phyloP scores from a whole-genome alignment of 331 rosid species.

The Malus hybrid region DNA sequence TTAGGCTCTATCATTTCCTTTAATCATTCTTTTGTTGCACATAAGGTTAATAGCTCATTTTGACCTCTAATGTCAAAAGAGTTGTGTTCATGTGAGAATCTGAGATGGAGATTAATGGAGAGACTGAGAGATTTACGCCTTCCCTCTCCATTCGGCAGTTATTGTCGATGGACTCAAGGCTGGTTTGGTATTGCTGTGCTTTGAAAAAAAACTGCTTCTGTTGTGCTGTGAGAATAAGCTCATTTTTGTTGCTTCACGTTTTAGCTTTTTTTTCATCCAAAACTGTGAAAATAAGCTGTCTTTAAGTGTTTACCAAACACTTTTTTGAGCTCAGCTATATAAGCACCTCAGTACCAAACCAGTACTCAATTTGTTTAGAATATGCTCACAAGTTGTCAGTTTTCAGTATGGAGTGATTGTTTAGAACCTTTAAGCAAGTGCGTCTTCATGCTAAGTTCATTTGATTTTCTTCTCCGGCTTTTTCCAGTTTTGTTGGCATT shows the following conservation, averaged over 20 bases:
- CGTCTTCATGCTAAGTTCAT: neutral
- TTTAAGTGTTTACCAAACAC: too few species aligned
- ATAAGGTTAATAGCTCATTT: neutral
- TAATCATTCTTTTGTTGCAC: neutral
- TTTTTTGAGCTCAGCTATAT: too few species aligned
- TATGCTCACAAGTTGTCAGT: neutral
- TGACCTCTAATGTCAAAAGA: neutral
- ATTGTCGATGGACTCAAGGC: neutral
- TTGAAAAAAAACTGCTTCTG: too few species aligned
- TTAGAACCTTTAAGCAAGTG: neutral
- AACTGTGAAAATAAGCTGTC: too few species aligned
- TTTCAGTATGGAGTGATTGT: neutral
- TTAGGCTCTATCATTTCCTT: neutral
- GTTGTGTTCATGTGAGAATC: neutral
- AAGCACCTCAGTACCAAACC: too few species aligned
- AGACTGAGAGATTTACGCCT: neutral
- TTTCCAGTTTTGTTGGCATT: neutral
- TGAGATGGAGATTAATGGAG: neutral
- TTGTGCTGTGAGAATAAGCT: too few species aligned
- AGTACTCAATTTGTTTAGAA: neutral
- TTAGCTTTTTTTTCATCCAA: too few species aligned
- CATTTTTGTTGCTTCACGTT: too few species aligned
- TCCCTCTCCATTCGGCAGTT: neutral
- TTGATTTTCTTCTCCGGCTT: neutral
- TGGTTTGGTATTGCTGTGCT: too few species aligned